phyloP scores from a whole-genome alignment of 2,329 filamentous ascomycete species.

The Fusarium albosuccineum region DNA sequence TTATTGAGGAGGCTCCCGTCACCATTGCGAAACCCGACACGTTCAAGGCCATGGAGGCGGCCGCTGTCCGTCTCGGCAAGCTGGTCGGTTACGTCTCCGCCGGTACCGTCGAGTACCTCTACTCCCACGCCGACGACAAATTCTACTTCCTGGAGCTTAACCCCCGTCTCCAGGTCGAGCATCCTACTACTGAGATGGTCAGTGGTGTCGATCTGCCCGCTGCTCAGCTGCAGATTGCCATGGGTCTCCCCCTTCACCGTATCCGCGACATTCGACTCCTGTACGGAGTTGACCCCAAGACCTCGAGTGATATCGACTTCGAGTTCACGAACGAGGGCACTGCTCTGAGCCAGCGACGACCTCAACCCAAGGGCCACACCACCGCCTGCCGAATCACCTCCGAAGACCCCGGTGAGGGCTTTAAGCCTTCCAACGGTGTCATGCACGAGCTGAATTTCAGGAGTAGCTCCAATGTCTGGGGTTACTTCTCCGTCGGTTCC shows the following conservation, averaged over 20 bases:
- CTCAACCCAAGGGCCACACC: slow-evolving; percentile 94
- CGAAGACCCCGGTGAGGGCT: slow-evolving; percentile 97
- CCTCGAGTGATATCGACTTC: slow-evolving; percentile 90
- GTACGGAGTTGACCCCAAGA: slow-evolving; percentile 94
- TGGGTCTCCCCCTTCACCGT: slow-evolving; percentile 96
- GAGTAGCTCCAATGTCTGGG: slow-evolving; percentile 98
- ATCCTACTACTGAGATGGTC: slow-evolving; percentile 99
- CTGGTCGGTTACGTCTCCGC: slow-evolving; percentile 98
- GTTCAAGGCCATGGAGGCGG: slow-evolving; percentile 97
- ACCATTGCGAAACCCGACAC: slow-evolving; percentile 91
- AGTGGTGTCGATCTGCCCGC: slow-evolving; percentile 97
- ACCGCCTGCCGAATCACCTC: slow-evolving; percentile 99
- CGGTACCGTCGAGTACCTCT: slow-evolving; percentile 98
- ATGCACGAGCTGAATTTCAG: slow-evolving; percentile 99
- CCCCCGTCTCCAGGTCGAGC: slow-evolving; percentile 98
- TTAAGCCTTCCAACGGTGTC: slow-evolving; percentile 99
- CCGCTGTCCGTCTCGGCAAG: slow-evolving; percentile 91
- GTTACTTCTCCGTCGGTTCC: slow-evolving; percentile 99
- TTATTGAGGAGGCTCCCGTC: slow-evolving; percentile 98
- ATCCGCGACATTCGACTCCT: slow-evolving; percentile 96
- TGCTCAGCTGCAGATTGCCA: slow-evolving; percentile 97
- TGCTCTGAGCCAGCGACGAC: slow-evolving; percentile 85
- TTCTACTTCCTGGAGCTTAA: slow-evolving; percentile 99
- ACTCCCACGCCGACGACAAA: slow-evolving; percentile 97
- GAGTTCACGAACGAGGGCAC: slow-evolving; percentile 92